Base-by-base conservation (phyloP, 1,139 yeast genomes). In the Scheffersomyces illinoinensis region DNA sequence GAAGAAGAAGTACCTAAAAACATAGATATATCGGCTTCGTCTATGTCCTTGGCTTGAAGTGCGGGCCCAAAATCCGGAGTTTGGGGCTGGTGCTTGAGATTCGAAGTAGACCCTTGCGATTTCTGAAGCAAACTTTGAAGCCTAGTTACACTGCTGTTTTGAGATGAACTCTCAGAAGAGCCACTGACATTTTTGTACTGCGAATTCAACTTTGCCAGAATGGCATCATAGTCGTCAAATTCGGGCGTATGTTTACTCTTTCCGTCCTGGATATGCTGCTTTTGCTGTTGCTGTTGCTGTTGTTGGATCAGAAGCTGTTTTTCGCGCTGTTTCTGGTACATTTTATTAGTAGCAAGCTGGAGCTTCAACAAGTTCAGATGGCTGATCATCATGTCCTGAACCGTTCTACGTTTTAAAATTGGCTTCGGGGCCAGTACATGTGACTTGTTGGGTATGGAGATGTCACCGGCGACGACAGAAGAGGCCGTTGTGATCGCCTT, bases 321-420 rank as follows among this genome's bases (percentile, higher is more conserved):
- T 55, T 72, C 73, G 52, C 75, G 66, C 52, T 65, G 65, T 57
- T 62, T 61, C 60, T 75, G 77, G 57, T 71, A 68, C 62, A 77
- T 63, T 57, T 74, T 71, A 55, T 75, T 77, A 20, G 81, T 77
- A 46, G 83, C 81, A 59, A 80, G 73, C 65, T 84, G 84, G 58
- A 79, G 71, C 64, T 80, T 81, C 56, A 82, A 74, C 62, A 84
- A 77, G 61, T 84, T 82, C 39, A 85, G 82, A 65, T 84, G 87
- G 64, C 86, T 84, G 56, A 87, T 83, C 78, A 87, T 85, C 74
- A 87, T 85, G 69, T 91, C 96, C 57, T 91, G 85, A 39, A 90
- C 89, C 2, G 95, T 88, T 68, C 96, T 82, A 72, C 89, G 89
- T 74, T 92, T 92, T 66, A 92, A 78, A 62, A 92, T 92, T 19